phyloP scores from a whole-genome alignment of 2,329 filamentous ascomycete species.

The Sporothrix brunneoviolacea region DNA sequence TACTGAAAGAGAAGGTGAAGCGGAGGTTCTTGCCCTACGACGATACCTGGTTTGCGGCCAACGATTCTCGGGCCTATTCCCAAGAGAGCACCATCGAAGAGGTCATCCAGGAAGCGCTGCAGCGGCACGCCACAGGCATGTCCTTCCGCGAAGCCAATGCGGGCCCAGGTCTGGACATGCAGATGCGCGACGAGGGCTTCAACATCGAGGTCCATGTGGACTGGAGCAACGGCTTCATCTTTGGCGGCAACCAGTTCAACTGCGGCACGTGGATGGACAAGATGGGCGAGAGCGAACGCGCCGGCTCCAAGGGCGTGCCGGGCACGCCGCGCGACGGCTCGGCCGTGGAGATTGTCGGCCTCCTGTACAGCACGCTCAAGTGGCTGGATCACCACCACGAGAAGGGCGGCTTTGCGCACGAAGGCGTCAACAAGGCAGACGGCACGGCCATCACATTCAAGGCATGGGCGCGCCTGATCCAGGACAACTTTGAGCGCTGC shows the following conservation, averaged over 20 bases:
- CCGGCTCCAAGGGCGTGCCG: slow-evolving; percentile 85
- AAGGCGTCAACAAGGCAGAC: slow-evolving; percentile 61
- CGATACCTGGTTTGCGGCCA: slow-evolving; percentile 82
- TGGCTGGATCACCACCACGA: slow-evolving; percentile 69
- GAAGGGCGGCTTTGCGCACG: slow-evolving; percentile 64
- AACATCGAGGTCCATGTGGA: slow-evolving; percentile 86
- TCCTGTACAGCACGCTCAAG: slow-evolving; percentile 79
- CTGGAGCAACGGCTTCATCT: slow-evolving; percentile 85
- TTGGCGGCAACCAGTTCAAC: slow-evolving; percentile 88
- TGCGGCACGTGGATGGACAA: slow-evolving; percentile 99
- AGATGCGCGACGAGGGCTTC: slow-evolving; percentile 91
- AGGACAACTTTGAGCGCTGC: slow-evolving; percentile 81
- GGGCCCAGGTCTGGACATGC: slow-evolving; percentile 76
- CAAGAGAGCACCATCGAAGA: slow-evolving; percentile 77
- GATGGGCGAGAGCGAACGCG: slow-evolving; percentile 95
- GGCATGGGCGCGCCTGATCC: slow-evolving; percentile 75
- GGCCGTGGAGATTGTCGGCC: slow-evolving; percentile 88
- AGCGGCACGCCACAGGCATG: slow-evolving; percentile 84
- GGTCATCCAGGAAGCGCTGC: slow-evolving; percentile 85
- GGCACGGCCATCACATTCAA: slow-evolving; percentile 59
- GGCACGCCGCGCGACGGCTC: slow-evolving; percentile 96
- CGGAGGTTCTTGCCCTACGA: slow-evolving; percentile 91
- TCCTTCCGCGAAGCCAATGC: slow-evolving; percentile 94
- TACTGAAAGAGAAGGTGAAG: slow-evolving; percentile 71
- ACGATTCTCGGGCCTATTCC: slow-evolving; percentile 82